phyloP scores from a whole-genome alignment of 2,329 filamentous ascomycete species.

The Aureobasidium mangrovei region DNA sequence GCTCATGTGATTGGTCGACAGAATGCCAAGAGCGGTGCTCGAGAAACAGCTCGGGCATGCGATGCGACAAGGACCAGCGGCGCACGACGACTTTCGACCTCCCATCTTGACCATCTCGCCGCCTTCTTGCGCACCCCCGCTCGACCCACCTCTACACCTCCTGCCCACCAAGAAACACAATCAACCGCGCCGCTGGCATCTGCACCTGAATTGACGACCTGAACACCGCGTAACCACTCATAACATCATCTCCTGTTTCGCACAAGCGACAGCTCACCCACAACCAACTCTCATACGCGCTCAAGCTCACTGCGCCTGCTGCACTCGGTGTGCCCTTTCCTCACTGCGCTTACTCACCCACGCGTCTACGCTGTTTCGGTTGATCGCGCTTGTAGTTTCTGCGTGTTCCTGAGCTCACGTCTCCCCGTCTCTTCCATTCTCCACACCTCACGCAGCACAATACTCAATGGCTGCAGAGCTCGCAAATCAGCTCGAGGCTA shows the following conservation, averaged over 20 bases:
- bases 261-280: slow-evolving; percentile 8
- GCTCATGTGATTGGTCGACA: slow-evolving; percentile 3
- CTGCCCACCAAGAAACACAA: neutral
- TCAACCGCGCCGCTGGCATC: neutral
- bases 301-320: neutral
- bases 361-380: neutral
- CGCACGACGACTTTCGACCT: slow-evolving; percentile 11
- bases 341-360: neutral
- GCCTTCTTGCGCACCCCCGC: slow-evolving; percentile 5
- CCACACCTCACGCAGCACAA: neutral
- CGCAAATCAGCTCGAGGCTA: slow-evolving; percentile 49
- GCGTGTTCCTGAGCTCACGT: slow-evolving; percentile 4
- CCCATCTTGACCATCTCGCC: neutral
- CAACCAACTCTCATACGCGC: neutral
- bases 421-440: neutral
- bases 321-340: neutral
- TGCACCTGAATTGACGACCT: neutral
- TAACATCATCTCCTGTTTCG: neutral
- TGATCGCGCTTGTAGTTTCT: neutral
- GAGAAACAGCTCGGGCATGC: neutral
- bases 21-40: slow-evolving; percentile 1
- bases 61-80: neutral
- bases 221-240: neutral
- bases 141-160: neutral
- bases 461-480: slow-evolving; percentile 41